Percentiles rank a stretch among this genome's conserved stretches.
Conservation (phyloP, 2,329 filamentous ascomycete genomes). For the Ilyonectria robusta region DNA sequence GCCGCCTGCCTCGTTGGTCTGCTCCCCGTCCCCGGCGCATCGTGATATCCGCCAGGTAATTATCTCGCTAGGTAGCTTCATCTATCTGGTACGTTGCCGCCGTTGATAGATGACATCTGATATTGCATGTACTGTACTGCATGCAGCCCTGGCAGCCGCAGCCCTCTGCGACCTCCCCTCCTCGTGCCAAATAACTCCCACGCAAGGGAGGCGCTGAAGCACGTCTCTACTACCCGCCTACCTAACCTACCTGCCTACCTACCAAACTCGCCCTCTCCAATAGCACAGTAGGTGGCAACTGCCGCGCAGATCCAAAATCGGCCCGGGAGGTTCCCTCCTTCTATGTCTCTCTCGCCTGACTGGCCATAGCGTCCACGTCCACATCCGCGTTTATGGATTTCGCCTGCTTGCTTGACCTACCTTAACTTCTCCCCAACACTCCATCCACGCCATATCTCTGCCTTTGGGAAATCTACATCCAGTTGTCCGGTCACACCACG, state of each 20-base stretch:
- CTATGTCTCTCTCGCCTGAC: slow-evolving; percentile 20
- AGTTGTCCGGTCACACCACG: not conserved
- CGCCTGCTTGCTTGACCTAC: slow-evolving; percentile 10
- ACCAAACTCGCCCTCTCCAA: not conserved
- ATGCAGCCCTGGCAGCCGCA: not conserved
- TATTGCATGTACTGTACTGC: not conserved
- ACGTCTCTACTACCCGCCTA: not conserved
- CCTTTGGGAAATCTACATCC: not conserved
- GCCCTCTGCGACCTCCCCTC: not conserved
- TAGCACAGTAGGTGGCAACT: slow-evolving; percentile 19
- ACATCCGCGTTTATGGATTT: slow-evolving; percentile 14
- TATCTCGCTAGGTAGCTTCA: slow-evolving; percentile 17
- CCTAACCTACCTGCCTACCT: not conserved
- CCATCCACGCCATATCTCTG: slow-evolving; percentile 3
- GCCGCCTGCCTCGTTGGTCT: slow-evolving; percentile 13
- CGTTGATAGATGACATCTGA: slow-evolving; percentile 6
- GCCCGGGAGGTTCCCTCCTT: slow-evolving; percentile 20
- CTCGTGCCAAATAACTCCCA: not conserved
- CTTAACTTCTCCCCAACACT: slow-evolving; percentile 15
- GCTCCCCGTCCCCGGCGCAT: slow-evolving; percentile 8
- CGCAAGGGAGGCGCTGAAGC: slow-evolving; percentile 1
- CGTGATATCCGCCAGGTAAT: slow-evolving; percentile 17
- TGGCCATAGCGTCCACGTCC: slow-evolving; percentile 17
- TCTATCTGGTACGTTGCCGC: slow-evolving; percentile 13
- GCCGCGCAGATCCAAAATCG: slow-evolving; percentile 24